Evolutionary conservation across 805 yeast species (phyloP), one percentile per base, ranked within the genome.

Genomic region (Barnettozyma vustinii): DNA sequence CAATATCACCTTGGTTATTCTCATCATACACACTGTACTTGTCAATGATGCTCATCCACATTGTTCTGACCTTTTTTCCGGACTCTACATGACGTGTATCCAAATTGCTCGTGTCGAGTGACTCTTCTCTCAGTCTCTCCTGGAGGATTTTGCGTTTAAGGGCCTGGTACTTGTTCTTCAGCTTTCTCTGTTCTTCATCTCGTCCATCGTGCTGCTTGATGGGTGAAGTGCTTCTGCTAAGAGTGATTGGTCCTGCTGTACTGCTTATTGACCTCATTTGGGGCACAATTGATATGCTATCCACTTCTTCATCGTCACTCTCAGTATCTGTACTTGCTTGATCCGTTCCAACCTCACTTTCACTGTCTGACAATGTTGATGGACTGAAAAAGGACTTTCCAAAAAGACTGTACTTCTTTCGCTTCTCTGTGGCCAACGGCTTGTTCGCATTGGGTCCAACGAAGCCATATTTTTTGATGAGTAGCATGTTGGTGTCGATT

Each of bases 331-430:
- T 30, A n/a, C 33, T 13, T 30, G 16, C 7, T 13, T 30, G 33
- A 30, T 30, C 33, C 15, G 16, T 13, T 30, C 12, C 33, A 15
- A 3, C 16, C 7, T 30, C 42, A 40, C 42, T 40, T 9, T 23
- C 42, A 20, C 30, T 23, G 32, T 20, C 15, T 36, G 80, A 33
- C 99, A 94, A 68, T 89, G 87, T 62, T 66, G 65, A 23, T 81
- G 94, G 57, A 73, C 92, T 55, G 92, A 87, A 58, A 90, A 87
- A 56, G 13, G 39, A 36, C 39, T 15, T 36, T 18, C 39, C 39
- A 18, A 36, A 18, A 9, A 36, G 39, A 12, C 23, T 36, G 39
- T 10, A 36, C 39, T 36, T 36, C 23, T 36, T 36, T 16, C 15
- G 10, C 23, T 12, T 36, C 23, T 20, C 23, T 13, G 39, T 20